phyloP scores from a whole-genome alignment of 371 early-diverging fungal genomes.

The Zychaea mexicana region DNA sequence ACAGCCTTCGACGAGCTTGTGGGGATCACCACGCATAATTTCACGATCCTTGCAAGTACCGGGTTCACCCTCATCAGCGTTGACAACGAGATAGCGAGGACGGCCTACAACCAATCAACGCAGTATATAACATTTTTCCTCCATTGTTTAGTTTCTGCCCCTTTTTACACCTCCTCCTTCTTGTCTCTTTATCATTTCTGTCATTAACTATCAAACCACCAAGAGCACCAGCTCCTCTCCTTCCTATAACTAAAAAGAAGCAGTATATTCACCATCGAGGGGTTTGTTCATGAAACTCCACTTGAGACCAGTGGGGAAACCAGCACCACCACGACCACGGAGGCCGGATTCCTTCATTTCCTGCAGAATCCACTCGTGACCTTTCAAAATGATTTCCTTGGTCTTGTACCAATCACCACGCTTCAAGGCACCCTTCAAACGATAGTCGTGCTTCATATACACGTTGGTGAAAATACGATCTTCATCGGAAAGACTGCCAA shows the following conservation, averaged over 20 bases:
- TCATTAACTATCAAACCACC: too few species aligned
- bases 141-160: too few species aligned
- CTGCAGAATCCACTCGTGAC: slow-evolving; percentile 95
- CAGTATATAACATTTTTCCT: too few species aligned
- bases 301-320: slow-evolving; percentile 97
- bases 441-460: slow-evolving; percentile 90
- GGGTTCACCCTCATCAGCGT: slow-evolving; percentile 98
- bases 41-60: slow-evolving; percentile 99
- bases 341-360: slow-evolving; percentile 96
- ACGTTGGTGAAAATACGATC: slow-evolving; percentile 98
- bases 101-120: background rate
- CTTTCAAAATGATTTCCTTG: slow-evolving; percentile 95
- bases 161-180: too few species aligned
- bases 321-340: slow-evolving; percentile 98
- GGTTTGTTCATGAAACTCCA: slow-evolving; percentile 99
- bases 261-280: slow-evolving; percentile 72
- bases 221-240: background rate
- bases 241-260: background rate
- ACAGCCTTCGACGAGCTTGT: slow-evolving; percentile 97
- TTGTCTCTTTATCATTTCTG: too few species aligned
- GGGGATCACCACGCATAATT: slow-evolving; percentile 97
- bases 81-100: slow-evolving; percentile 95
- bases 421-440: slow-evolving; percentile 86
- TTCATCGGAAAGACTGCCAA: slow-evolving; percentile 84
- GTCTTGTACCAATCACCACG: slow-evolving; percentile 99